Base-by-base conservation (phyloP, 139 green algal species). In the Nannochloris sp. region DNA sequence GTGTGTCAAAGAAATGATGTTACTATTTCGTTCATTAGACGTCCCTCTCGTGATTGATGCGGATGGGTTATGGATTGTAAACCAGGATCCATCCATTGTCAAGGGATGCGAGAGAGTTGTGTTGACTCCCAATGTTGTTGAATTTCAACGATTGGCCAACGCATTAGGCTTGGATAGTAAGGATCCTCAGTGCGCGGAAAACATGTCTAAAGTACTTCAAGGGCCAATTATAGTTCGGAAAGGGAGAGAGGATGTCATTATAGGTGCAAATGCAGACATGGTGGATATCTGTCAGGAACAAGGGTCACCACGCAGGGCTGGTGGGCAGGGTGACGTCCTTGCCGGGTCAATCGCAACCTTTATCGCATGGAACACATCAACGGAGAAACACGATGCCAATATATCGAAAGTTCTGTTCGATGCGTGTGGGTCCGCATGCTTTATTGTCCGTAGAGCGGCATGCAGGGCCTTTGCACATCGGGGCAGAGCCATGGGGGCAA, bases 251-350 rank as follows among this genome's bases (percentile, higher is more conserved):
- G 80, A 86, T 53, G 25, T 27, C 11, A 78, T 82, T 50, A 21
- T 53, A 12, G 59, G 48, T 10, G 25, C 78, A 24, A 63, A 61
- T 0, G 21, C 34, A 2, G 15, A 23, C 1, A 50, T 43, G 64
- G 19, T 78, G 43, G 11, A 19, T 44, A 18, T 67, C 18, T 74
- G 72, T 18, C 40, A 57, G 1, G 64, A 64, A 6, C 49, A 60
- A 44, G 79, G 83, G 0, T 82, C 76, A 19, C 72, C 71, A n/a
- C 63, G 78, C 11, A 70, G 83, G 4, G 79, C 77, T 43, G 83
- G 83, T 21, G 83, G 83, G 57, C 69, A 85, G 76, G 79, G 79
- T 10, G 79, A 85, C 44, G 73, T 85, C 24, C 72, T 90, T 34
- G 74, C 81, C 11, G 83, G 83, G 11, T 66, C 54, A 23, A 60